Evolutionary conservation across 306 rosid species (phyloP).

Genomic region (Mimosa pudica): DNA sequence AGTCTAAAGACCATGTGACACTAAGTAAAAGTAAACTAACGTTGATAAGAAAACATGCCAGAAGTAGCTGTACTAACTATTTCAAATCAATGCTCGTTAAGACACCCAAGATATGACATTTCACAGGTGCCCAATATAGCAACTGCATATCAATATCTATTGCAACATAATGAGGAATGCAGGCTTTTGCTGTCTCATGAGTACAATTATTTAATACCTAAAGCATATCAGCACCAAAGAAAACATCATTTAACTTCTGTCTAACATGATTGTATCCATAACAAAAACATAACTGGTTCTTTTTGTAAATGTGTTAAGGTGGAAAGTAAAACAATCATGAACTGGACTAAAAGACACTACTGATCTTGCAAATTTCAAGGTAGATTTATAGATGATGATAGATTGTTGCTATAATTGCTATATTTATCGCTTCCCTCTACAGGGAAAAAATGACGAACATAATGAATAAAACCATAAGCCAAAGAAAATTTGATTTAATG

Average conservation of each 20-base stretch:
- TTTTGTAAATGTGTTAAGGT: background rate
- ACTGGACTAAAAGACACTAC: background rate
- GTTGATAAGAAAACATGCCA: background rate
- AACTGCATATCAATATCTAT: conserved; percentile 22
- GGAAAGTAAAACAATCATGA: conserved; percentile 10
- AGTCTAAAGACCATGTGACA: conserved; percentile 4
- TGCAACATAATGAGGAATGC: conserved; percentile 16
- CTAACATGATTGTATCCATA: conserved; percentile 12
- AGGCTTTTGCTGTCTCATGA: background rate
- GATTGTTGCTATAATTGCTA: conserved; percentile 9
- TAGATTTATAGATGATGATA: background rate
- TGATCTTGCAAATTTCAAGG: background rate
- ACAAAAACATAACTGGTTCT: background rate
- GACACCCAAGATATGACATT: background rate
- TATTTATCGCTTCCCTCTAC: conserved; percentile 4
- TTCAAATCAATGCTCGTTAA: background rate
- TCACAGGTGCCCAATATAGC: background rate
- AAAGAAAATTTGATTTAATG: conserved; percentile 22
- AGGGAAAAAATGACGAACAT: conserved; percentile 14
- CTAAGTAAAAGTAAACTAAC: background rate
- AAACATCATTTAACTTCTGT: background rate
- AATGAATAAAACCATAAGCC: background rate
- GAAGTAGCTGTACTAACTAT: background rate
- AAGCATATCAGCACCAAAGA: background rate
- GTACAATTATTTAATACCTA: conserved; percentile 13